phyloP scores from a whole-genome alignment of 257 asterid species.

The Dorcoceras hygrometricum region DNA sequence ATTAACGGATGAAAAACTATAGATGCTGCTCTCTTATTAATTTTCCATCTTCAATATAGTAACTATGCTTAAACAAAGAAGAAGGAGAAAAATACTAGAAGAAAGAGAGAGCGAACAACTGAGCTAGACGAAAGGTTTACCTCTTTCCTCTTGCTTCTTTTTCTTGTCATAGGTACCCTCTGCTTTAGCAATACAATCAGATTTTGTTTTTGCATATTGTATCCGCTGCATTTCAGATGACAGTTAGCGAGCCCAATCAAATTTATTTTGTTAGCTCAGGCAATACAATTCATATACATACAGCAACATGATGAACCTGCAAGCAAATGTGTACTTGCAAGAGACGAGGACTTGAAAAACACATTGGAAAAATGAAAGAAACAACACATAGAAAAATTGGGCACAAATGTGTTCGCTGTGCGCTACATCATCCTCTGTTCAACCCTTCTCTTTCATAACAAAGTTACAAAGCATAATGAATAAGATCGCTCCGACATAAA shows the following conservation, averaged over 20 bases:
- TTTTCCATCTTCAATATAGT: background rate
- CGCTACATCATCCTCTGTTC: background rate
- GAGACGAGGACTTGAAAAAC: background rate
- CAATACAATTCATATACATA: background rate
- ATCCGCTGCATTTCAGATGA: slow-evolving; percentile 61
- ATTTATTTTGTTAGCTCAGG: background rate
- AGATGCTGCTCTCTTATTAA: background rate
- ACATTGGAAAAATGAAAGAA: background rate
- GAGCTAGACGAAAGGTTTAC: slow-evolving; percentile 34
- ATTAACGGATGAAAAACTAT: background rate
- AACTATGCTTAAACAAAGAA: background rate
- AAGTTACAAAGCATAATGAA: background rate
- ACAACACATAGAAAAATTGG: background rate
- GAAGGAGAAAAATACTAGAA: background rate
- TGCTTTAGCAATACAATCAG: slow-evolving; percentile 96
- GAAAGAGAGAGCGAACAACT: slow-evolving; percentile 2
- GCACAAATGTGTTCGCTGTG: background rate
- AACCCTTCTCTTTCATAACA: background rate
- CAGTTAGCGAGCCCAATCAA: slow-evolving; percentile 12
- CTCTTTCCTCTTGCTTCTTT: slow-evolving; percentile 97
- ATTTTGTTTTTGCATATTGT: slow-evolving; percentile 86
- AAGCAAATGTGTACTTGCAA: background rate
- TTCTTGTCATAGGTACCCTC: slow-evolving; percentile 98
- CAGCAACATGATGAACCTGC: background rate
- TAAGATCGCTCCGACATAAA: too few relatives aligned